Base-by-base conservation (phyloP, 1,284 basidiomycete species). In the Apiotrichum siamense region DNA sequence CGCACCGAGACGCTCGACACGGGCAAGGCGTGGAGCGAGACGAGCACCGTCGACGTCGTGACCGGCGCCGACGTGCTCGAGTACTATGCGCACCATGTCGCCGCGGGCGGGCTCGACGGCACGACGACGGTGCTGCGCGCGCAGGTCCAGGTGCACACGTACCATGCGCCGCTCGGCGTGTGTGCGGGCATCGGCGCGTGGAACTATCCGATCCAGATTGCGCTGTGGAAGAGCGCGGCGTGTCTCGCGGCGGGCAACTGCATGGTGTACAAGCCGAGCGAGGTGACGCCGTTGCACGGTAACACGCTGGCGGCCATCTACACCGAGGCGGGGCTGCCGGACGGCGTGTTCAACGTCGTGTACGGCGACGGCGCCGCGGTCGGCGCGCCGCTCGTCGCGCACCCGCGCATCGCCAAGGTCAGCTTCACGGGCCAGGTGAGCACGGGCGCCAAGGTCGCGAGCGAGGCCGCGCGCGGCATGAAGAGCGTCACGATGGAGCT, bases 181-280 rank as follows among this genome's bases (percentile, higher is more conserved):
- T 57, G 54, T 23, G 59, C 57, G 3, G 59, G 57, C 10, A 59
- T 61, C 41, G 52, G 58, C 12, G 55, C 59, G 24, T 60, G 57
- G 55, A 60, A 60, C 56, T 60, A 58, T n/a, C 59, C 59, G 15
- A 49, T 55, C 42, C 52, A 54, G 44, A 54, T 54, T 32, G 56
- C 56, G 32, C 41, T 55, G 44, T 55, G 56, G 52, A 58, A 58
- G 47, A 41, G 36, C 7, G 56, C 52, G 1, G 52, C 56, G 1
- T 54, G 52, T 21, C 50, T 58, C 21, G 52, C 53, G 3, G 53
- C 53, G 2, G 56, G 56, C 18, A 58, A 58, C 47, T 43, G 37
- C 7, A 58, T 58, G 50, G 56, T 58, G 13, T 55, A 54, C 56
- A 58, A 58, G 47, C 56, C 56, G 2, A 43, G 40, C 27, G 56